A percentile compares a stretch with the other conserved stretches of the same genome.
Conservation (phyloP, 352 stramenopile genomes). For the Pythium pyrilobum region DNA sequence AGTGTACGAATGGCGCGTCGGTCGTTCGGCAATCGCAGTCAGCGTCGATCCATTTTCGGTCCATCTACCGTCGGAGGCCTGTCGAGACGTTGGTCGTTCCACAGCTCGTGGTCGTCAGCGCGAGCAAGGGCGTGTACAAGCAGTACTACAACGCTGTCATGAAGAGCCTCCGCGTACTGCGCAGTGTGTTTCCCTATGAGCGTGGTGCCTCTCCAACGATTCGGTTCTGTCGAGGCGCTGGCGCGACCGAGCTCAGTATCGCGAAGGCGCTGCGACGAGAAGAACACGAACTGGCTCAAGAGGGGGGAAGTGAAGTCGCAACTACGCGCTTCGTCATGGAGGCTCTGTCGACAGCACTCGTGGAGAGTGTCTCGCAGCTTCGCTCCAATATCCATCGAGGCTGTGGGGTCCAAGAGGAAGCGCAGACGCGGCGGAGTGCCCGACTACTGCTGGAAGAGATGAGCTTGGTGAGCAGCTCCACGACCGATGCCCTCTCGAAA, state of each 20-base stretch:
- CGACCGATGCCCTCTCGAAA: background rate
- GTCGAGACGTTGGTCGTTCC: slow-evolving; percentile 19
- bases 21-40: slow-evolving; percentile 36
- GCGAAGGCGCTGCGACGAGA: slow-evolving; percentile 12
- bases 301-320: background rate
- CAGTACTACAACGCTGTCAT: slow-evolving; percentile 53
- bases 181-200: slow-evolving; percentile 18
- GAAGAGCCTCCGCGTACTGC: slow-evolving; percentile 54
- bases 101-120: slow-evolving; percentile 49
- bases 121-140: slow-evolving; percentile 59
- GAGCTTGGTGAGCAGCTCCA: background rate
- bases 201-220: background rate
- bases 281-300: background rate
- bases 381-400: slow-evolving; percentile 9
- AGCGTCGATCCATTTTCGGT: slow-evolving; percentile 31
- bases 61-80: background rate
- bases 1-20: slow-evolving; percentile 23
- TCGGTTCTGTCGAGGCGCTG: slow-evolving; percentile 37
- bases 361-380: slow-evolving; percentile 10
- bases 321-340: slow-evolving; percentile 5
- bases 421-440: background rate
- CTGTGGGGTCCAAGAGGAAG: background rate
- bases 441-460: slow-evolving; percentile 9
- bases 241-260: slow-evolving; percentile 39
- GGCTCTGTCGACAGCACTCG: slow-evolving; percentile 6